Conservation (phyloP, 1,139 yeast species). For the Spathaspora sp. region DNA sequence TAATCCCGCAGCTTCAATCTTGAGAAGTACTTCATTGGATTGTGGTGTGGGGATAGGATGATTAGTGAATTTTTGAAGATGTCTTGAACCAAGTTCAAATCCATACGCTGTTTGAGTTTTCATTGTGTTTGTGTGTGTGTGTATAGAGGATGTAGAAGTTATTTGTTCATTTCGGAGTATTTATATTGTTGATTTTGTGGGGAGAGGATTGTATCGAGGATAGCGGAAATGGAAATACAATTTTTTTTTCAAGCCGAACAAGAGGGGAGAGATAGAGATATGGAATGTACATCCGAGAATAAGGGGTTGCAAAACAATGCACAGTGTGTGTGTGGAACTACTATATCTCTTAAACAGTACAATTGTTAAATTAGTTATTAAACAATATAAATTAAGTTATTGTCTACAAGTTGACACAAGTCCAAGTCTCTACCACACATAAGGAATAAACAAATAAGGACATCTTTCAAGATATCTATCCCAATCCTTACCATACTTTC, state of each 20-base stretch:
- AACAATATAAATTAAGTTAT: neutral
- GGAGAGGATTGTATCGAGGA: neutral
- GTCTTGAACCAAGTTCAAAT: constrained; percentile 20
- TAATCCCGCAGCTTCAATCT: constrained; percentile 53
- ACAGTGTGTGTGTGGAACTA: neutral
- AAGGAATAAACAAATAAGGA: constrained; percentile 91
- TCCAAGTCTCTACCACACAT: constrained; percentile 49
- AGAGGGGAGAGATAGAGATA: neutral
- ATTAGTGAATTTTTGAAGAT: constrained; percentile 23
- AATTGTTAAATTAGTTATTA: neutral
- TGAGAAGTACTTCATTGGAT: constrained; percentile 38
- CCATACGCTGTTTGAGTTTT: constrained; percentile 25
- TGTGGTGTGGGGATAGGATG: constrained; percentile 41
- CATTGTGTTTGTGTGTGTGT: neutral
- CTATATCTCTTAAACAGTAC: neutral
- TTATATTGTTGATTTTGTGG: neutral
- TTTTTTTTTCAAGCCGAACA: neutral
- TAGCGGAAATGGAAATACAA: neutral
- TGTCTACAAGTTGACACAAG: neutral
- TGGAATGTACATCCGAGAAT: too few species aligned
- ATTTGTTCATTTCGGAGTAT: neutral
- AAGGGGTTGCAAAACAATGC: neutral
- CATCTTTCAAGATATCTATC: constrained; percentile 79
- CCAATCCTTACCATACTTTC: constrained; percentile 95
- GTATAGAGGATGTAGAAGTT: neutral